phyloP scores from a whole-genome alignment of 2,329 filamentous ascomycete species.

The Mycocentrospora acerina region DNA sequence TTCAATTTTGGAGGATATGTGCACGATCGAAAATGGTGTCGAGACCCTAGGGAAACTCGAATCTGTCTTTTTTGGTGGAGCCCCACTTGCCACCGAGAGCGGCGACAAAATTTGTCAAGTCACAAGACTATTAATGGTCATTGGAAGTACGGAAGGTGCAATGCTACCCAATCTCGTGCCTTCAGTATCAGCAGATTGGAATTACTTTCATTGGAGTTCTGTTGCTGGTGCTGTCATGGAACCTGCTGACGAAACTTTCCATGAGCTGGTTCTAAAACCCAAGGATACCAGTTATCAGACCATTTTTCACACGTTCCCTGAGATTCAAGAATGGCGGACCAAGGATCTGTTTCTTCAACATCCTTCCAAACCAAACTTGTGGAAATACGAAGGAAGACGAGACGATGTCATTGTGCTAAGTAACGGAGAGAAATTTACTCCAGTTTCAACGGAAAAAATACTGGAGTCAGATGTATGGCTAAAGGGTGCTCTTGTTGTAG shows the following conservation, averaged over 20 bases:
- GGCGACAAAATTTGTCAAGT: conserved; percentile 12
- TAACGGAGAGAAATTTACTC: conserved; percentile 35
- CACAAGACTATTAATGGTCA: conserved; percentile 6
- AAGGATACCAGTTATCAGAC: conserved; percentile 2
- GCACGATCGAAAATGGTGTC: conserved; percentile 3
- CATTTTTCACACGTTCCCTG: conserved; percentile 6
- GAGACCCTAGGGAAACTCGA: conserved; percentile 3
- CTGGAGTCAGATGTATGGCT: conserved; percentile 12
- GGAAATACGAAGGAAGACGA: conserved; percentile 32
- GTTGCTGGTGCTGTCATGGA: conserved; percentile 8
- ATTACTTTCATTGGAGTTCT: conserved; percentile 8
- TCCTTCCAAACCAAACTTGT: conserved; percentile 14
- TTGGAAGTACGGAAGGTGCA: conserved; percentile 9
- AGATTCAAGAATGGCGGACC: conserved; percentile 10
- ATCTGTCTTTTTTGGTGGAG: conserved; percentile 10
- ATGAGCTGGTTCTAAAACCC: conserved; percentile 5
- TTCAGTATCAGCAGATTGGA: conserved; percentile 1
- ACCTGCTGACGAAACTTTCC: conserved; percentile 1
- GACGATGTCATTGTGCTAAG: conserved; percentile 37
- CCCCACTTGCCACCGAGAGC: conserved; percentile 8
- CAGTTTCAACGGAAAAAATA: conserved; percentile 17
- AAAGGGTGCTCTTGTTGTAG: conserved; percentile 21
- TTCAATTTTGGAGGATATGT: conserved; percentile 7
- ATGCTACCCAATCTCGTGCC: conserved; percentile 5
- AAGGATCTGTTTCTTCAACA: conserved; percentile 20